These are phyloP conservation scores for Sphaerobolus stellatus DNA, from an alignment of 1,284 basidiomycete genomes.

Conservation along the genomic window DNA sequence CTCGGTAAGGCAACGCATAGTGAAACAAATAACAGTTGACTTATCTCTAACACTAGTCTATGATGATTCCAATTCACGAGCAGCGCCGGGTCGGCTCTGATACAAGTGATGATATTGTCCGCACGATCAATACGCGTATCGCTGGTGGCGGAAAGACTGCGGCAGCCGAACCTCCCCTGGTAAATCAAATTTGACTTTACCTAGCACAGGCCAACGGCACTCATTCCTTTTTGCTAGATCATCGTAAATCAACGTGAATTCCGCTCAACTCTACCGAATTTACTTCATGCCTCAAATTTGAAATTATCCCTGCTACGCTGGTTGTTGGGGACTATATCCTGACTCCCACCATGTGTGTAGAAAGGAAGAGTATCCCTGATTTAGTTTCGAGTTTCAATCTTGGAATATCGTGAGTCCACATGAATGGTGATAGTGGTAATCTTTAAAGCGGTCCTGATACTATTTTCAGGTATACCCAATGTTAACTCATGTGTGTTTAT, in stretches of 20 bases:
- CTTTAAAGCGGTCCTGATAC: too few relatives aligned
- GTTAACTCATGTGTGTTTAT: conserved; percentile 94
- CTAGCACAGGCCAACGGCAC: not conserved
- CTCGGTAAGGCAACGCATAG: conserved; percentile 55
- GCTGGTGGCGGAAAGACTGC: conserved; percentile 82
- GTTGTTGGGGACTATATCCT: conserved; percentile 97
- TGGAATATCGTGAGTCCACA: conserved; percentile 80
- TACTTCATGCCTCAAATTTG: conserved; percentile 83
- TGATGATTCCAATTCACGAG: conserved; percentile 89
- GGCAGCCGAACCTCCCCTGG: conserved; percentile 68
- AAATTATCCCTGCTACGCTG: conserved; percentile 87
- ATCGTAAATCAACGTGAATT: conserved; percentile 98
- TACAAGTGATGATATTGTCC: conserved; percentile 63
- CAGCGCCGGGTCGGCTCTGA: conserved; percentile 50
- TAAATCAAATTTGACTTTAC: conserved; percentile 33
- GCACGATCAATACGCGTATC: conserved; percentile 84
- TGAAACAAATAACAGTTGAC: not conserved
- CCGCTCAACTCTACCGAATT: conserved; percentile 86
- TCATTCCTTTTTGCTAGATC: conserved; percentile 51
- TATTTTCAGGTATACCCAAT: conserved; percentile 94
- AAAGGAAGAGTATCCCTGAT: conserved; percentile 93
- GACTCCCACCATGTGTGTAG: conserved; percentile 93
- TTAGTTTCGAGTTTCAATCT: conserved; percentile 90
- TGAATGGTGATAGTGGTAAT: too few relatives aligned
- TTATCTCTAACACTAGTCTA: conserved; percentile 51